Evolutionary conservation across 169 alveolate species (phyloP).

Genomic region (Plasmodium cynomolgi): DNA sequence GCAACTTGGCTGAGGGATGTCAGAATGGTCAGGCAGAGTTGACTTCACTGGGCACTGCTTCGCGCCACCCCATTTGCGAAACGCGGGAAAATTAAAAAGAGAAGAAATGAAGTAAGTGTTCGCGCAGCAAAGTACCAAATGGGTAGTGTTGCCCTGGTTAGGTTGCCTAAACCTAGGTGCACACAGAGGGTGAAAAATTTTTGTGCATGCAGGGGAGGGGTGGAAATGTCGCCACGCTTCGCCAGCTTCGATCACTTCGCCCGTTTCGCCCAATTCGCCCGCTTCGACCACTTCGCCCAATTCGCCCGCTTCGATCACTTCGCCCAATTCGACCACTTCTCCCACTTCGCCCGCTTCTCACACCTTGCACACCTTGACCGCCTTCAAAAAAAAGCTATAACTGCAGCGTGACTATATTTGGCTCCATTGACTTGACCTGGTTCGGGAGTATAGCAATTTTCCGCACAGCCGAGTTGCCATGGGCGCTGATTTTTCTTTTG

Average conservation of each 20-base stretch:
- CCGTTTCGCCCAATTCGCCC: no score
- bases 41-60: background rate
- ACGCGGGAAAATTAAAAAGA: no score
- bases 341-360: background rate
- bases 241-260: background rate
- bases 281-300: no score
- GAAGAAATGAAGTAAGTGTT: background rate
- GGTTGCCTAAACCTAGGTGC: background rate
- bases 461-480: background rate
- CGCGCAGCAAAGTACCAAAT: background rate
- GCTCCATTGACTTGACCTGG: conserved; percentile 18
- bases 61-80: background rate
- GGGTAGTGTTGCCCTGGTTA: background rate
- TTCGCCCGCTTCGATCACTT: background rate
- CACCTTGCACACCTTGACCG: background rate
- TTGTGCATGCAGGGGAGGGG: background rate
- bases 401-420: conserved; percentile 24
- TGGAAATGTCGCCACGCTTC: background rate
- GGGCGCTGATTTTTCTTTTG: background rate
- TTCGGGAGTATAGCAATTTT: background rate
- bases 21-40: background rate
- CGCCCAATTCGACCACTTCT: no score
- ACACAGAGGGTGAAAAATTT: background rate
- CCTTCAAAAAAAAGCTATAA: background rate
- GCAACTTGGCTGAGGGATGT: background rate